Percentiles rank a stretch among this genome's conserved stretches.
Evolutionary conservation across 306 rosid genomes (phyloP).

Genomic region (Oxytropis ochrocephala): DNA sequence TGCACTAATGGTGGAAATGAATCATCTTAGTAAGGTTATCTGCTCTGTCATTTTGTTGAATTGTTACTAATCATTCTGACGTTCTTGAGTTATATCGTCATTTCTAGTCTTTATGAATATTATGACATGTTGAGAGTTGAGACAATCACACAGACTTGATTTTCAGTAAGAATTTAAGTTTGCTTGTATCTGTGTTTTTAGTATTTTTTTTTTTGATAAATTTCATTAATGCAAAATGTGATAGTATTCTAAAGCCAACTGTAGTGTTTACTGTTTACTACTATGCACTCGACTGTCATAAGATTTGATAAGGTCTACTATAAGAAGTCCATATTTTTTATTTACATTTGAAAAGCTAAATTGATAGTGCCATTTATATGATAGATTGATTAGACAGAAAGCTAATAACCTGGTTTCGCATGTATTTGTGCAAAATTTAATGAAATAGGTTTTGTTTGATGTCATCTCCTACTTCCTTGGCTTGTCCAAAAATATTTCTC

Average conservation of each 20-base stretch:
- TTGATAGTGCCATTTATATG: neutral
- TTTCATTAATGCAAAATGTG: neutral
- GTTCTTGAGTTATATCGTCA: too few relatives aligned
- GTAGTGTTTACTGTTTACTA: neutral
- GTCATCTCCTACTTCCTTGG: neutral
- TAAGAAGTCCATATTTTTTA: neutral
- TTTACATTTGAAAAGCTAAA: neutral
- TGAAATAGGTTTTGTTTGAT: neutral
- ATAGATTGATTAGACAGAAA: neutral
- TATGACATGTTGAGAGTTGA: too few relatives aligned
- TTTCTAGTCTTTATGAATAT: too few relatives aligned
- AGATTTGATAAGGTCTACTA: neutral
- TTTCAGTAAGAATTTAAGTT: slow-evolving; percentile 18
- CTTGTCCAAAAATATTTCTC: too few relatives aligned
- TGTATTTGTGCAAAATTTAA: neutral
- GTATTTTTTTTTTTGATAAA: neutral
- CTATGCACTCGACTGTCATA: neutral
- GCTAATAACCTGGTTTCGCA: neutral
- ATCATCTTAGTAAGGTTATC: too few relatives aligned
- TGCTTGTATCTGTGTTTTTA: neutral
- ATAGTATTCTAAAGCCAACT: neutral
- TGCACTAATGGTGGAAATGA: too few relatives aligned
- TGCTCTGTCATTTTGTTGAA: too few relatives aligned
- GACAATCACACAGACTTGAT: too few relatives aligned
- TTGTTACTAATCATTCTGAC: too few relatives aligned